Percentiles rank a stretch among this genome's conserved stretches.
Conservation (phyloP, 345 rosid genomes). For the Sonneratia caseolaris region DNA sequence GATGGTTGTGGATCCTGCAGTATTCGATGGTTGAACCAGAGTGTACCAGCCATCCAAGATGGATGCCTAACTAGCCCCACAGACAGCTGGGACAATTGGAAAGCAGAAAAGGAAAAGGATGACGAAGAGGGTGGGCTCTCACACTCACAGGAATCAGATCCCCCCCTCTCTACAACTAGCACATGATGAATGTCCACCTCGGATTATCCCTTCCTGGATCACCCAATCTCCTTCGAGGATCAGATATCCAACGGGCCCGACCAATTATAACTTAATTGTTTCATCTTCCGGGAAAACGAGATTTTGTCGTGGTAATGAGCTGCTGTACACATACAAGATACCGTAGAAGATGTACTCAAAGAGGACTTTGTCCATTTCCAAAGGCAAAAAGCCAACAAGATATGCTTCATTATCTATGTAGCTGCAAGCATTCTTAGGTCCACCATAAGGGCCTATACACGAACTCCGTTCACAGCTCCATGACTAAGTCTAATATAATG, state of each 20-base stretch:
- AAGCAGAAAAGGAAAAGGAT: background rate
- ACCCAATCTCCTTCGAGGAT: conserved; percentile 4
- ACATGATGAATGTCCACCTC: background rate
- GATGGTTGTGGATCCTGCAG: background rate
- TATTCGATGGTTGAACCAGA: background rate
- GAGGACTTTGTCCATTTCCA: background rate
- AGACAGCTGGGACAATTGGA: background rate
- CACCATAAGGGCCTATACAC: background rate
- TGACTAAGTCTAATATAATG: too few species aligned
- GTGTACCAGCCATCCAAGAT: background rate
- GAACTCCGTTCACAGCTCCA: background rate
- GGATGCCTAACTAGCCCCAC: background rate
- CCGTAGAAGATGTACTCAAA: background rate
- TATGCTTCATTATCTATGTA: background rate
- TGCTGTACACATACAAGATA: background rate
- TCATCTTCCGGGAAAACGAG: background rate
- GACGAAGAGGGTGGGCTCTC: background rate
- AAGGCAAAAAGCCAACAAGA: background rate
- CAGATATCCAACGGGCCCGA: background rate
- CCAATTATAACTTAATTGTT: background rate
- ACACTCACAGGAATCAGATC: background rate
- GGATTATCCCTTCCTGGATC: conserved; percentile 4
- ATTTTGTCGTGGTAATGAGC: background rate
- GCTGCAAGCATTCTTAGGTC: background rate
- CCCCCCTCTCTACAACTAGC: background rate